Conservation (phyloP, 371 early-diverging fungal species). For the Circinella minor region DNA sequence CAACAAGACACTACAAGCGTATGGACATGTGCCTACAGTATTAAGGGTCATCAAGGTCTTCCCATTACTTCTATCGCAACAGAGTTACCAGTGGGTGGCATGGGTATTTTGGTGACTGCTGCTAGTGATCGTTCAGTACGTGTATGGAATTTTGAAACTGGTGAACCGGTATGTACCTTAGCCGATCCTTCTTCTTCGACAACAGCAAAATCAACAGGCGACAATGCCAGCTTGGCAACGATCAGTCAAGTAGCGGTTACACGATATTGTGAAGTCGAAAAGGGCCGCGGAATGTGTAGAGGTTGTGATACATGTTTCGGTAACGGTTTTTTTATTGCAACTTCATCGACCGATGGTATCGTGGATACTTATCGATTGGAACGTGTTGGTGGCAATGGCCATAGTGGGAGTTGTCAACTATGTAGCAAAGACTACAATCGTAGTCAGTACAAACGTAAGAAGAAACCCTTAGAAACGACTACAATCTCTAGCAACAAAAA, state of each 20-base stretch:
- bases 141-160: slow-evolving; percentile 79
- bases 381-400: slow-evolving; percentile 16
- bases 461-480: neutral
- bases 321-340: slow-evolving; percentile 43
- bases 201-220: neutral
- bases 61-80: slow-evolving; percentile 34
- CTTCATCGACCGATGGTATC: slow-evolving; percentile 31
- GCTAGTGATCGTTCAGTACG: slow-evolving; percentile 78
- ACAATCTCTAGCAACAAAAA: neutral
- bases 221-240: neutral
- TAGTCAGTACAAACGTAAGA: slow-evolving; percentile 19
- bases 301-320: slow-evolving; percentile 37
- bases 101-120: slow-evolving; percentile 65
- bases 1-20: neutral
- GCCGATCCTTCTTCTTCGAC: neutral
- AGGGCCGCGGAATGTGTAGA: slow-evolving; percentile 28
- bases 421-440: slow-evolving; percentile 39
- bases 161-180: slow-evolving; percentile 44
- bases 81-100: slow-evolving; percentile 34
- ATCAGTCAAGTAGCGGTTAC: slow-evolving; percentile 39
- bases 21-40: slow-evolving; percentile 38
- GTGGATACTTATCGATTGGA: slow-evolving; percentile 44
- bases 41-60: slow-evolving; percentile 24
- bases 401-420: slow-evolving; percentile 26
- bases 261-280: slow-evolving; percentile 33